A percentile compares a stretch with the other conserved stretches of the same genome.
Conservation (phyloP, 257 asterid genomes). For the Coffea eugenioides region DNA sequence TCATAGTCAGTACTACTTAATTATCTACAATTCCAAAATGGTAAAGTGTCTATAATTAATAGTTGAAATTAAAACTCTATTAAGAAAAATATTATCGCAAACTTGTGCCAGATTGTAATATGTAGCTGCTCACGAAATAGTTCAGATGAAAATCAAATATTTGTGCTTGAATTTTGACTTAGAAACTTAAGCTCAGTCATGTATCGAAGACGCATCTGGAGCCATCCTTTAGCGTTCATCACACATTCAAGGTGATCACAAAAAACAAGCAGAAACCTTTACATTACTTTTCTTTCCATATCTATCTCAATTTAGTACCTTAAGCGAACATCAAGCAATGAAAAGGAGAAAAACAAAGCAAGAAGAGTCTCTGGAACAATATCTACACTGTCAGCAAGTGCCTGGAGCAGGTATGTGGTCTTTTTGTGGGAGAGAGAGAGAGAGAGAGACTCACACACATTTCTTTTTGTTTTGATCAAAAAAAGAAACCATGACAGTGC, state of each 20-base stretch:
- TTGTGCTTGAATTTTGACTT: too few relatives aligned
- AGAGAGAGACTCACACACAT: slow-evolving; percentile 79
- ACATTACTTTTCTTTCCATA: neutral
- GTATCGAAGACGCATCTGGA: too few relatives aligned
- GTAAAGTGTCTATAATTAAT: too few relatives aligned
- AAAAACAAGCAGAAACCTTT: neutral
- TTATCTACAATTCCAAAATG: too few relatives aligned
- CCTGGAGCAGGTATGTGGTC: too few relatives aligned
- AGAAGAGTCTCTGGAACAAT: neutral
- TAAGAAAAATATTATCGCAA: too few relatives aligned
- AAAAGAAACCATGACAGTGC: slow-evolving; percentile 96
- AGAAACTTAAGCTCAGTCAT: too few relatives aligned
- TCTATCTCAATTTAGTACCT: neutral
- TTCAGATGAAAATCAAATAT: too few relatives aligned
- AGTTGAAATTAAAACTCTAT: too few relatives aligned
- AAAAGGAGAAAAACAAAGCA: neutral
- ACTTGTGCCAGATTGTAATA: too few relatives aligned
- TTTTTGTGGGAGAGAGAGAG: slow-evolving; percentile 2
- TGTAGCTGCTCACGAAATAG: too few relatives aligned
- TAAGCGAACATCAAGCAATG: neutral
- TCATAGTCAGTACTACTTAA: too few relatives aligned
- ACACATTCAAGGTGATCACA: neutral
- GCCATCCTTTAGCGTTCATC: neutral
- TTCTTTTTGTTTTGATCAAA: slow-evolving; percentile 63
- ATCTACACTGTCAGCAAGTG: neutral